Conservation (phyloP, 257 asterid species). For the Mitragyna speciosa region DNA sequence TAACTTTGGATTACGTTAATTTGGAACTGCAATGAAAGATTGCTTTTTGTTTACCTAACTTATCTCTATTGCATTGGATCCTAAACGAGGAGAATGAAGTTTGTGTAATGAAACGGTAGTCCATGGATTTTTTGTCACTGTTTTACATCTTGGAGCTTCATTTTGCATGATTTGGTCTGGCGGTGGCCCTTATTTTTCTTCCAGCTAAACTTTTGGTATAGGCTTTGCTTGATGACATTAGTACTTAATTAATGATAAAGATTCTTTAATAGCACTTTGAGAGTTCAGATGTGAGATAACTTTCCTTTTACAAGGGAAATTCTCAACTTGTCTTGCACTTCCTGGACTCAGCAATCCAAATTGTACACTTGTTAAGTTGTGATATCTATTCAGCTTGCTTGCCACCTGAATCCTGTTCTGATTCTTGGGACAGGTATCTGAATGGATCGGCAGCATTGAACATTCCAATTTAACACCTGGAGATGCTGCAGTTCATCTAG, state of each 20-base stretch:
- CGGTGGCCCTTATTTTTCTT: not conserved
- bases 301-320: not conserved
- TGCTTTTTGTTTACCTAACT: not conserved
- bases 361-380: not conserved
- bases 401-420: not conserved
- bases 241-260: not conserved
- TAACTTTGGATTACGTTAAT: too few species aligned
- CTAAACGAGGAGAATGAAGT: not conserved
- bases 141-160: not conserved
- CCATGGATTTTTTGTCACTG: not conserved
- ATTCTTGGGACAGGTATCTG: slow-evolving; percentile 24
- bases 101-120: too few species aligned
- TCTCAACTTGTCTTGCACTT: not conserved
- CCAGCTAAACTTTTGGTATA: not conserved
- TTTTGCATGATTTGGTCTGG: not conserved
- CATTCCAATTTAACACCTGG: slow-evolving; percentile 12
- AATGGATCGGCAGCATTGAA: slow-evolving; percentile 26
- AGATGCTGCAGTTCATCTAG: slow-evolving; percentile 34
- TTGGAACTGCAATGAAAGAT: not conserved
- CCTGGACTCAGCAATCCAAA: not conserved
- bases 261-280: not conserved
- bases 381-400: not conserved
- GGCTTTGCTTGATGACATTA: not conserved
- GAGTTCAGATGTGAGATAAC: not conserved
- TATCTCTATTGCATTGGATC: not conserved